Conservation (phyloP, 2,329 filamentous ascomycete genomes). For the Aureobasidium sp. region DNA sequence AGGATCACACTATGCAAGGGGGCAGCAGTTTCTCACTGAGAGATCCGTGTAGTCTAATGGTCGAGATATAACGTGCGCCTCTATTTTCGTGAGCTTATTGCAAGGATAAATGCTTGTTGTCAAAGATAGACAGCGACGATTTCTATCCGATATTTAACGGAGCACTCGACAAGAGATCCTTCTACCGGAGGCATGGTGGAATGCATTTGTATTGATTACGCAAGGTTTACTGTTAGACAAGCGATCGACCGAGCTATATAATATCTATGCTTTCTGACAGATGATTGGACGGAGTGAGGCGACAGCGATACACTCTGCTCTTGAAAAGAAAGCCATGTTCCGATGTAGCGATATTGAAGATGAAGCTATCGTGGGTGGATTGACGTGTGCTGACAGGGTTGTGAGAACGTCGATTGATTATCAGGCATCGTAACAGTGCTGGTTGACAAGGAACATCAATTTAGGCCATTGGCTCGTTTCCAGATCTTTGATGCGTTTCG, state of each 20-base stretch:
- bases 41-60: no score
- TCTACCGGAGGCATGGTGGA: not conserved
- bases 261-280: not conserved
- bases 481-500: not conserved
- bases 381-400: no score
- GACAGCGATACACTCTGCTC: not conserved
- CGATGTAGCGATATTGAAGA: no score
- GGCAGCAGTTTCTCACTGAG: no score
- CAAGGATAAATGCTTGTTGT: no score
- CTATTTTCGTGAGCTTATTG: no score
- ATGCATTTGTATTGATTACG: not conserved
- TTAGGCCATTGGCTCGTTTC: constrained; percentile 4
- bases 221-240: not conserved
- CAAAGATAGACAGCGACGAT: no score
- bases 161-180: not conserved
- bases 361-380: no score
- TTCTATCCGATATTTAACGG: no score
- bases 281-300: not conserved
- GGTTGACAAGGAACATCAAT: not conserved
- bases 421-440: not conserved
- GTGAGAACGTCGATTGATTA: not conserved
- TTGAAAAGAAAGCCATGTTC: not conserved
- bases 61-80: no score
- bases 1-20: not conserved
- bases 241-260: not conserved